Base-by-base conservation (phyloP, 768 basidiomycete species). In the Boletellus ananas region DNA sequence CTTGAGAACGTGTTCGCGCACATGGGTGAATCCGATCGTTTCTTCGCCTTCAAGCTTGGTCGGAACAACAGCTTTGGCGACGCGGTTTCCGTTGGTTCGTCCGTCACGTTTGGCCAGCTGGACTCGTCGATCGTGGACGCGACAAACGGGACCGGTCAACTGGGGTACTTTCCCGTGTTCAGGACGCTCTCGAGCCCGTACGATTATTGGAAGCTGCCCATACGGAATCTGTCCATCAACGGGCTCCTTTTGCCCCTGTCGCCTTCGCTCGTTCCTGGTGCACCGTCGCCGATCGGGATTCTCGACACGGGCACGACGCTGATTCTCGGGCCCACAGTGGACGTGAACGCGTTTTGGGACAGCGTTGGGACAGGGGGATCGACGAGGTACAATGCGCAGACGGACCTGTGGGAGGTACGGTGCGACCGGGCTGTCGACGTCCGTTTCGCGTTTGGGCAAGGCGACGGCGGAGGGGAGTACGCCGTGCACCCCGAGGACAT, bases 301-400 rank as follows among this genome's bases (percentile, higher is more conserved):
- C 72, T 85, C 23, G 85, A 86, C 58, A 81, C 81, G 21, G 83
- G 83, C 4, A 81, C 79, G 21, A 81, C 79, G 5, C 71, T 81
- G 46, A 70, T 82, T 21, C 70, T 81, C 6, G 80, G 79, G 4
- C 82, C 82, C 6, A 63, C 73, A 1, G 53, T 49, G 16, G 83
- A 84, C 49, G 79, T 83, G 35, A 66, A 70, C 5, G 71, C 75
- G 6, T 75, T 87, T 56, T 85, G 74, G 76, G 49, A 68, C 13
- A 69, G 72, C 6, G 51, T 78, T n/a, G 74, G 76, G 18, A 58
- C 63, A 3, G 74, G 71, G n/a, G 68, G 66, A 8, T 64, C 69
- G 13, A 60, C 70, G 33, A 63, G 70, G 36, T 70, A 70, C 53
- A 71, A 77, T 48, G 47, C 53, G 1, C 58, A 65, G 11, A 57